Conservation (phyloP, 805 yeast genomes). For the Yarrowia sp. region DNA sequence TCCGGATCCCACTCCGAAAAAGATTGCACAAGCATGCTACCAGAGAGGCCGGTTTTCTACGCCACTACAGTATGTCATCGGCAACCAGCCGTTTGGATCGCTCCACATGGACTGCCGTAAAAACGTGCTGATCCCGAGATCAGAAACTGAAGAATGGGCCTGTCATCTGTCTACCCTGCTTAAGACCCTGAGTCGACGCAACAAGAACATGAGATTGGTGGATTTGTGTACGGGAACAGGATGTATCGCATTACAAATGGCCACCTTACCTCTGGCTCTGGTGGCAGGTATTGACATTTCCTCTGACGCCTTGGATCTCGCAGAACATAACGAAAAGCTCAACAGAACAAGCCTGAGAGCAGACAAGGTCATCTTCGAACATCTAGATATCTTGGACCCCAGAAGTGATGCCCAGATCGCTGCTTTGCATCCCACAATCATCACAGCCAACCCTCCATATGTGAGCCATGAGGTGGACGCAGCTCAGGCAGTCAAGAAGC, state of each 20-base stretch:
- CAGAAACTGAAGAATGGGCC: slow-evolving; percentile 17
- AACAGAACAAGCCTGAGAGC: not conserved
- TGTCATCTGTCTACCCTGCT: not conserved
- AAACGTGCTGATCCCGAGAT: slow-evolving; percentile 12
- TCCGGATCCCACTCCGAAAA: slow-evolving; percentile 20
- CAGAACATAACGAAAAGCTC: not conserved
- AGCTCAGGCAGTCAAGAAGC: not conserved
- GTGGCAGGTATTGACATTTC: slow-evolving; percentile 12
- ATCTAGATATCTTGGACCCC: not conserved
- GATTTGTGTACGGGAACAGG: slow-evolving; percentile 20
- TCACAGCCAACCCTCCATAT: slow-evolving; percentile 26
- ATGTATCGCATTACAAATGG: slow-evolving; percentile 11
- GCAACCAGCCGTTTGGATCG: slow-evolving; percentile 23
- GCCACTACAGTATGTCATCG: slow-evolving; percentile 9
- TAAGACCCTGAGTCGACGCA: not conserved
- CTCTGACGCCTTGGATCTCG: not conserved
- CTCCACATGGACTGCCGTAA: not conserved
- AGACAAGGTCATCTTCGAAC: not conserved
- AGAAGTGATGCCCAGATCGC: not conserved
- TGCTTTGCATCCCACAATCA: slow-evolving; percentile 18
- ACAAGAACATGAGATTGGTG: not conserved
- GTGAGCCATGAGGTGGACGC: slow-evolving; percentile 23
- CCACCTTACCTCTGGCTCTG: slow-evolving; percentile 8
- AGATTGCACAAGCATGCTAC: slow-evolving; percentile 1
- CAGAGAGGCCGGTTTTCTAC: not conserved